phyloP scores from a whole-genome alignment of 331 rosid species.

The Acacia concinna region DNA sequence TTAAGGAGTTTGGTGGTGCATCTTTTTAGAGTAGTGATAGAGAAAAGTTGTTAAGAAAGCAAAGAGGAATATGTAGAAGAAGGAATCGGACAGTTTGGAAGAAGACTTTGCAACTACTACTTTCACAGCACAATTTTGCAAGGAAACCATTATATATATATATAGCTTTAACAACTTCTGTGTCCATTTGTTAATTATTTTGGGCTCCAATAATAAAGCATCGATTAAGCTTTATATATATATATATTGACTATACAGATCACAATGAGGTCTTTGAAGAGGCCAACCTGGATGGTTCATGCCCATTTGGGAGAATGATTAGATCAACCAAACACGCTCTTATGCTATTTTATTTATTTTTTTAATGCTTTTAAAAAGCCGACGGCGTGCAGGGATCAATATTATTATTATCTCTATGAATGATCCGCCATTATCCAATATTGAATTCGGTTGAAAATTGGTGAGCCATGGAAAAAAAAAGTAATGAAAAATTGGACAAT shows the following conservation, averaged over 20 bases:
- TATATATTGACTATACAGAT: neutral
- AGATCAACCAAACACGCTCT: conserved; percentile 25
- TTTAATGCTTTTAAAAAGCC: neutral
- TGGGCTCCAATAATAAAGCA: conserved; percentile 17
- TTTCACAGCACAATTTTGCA: conserved; percentile 54
- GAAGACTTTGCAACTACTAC: conserved; percentile 91
- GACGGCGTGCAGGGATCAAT: neutral
- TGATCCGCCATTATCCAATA: neutral
- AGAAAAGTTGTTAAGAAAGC: conserved; percentile 35
- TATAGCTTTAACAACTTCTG: conserved; percentile 31
- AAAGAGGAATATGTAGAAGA: conserved; percentile 28
- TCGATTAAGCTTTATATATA: conserved; percentile 4
- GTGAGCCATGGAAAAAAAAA: neutral
- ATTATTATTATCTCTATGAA: neutral
- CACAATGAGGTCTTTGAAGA: neutral
- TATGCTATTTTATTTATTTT: neutral
- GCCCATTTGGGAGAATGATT: conserved; percentile 32
- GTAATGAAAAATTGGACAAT: neutral
- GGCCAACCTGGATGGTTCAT: conserved; percentile 36
- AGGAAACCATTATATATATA: conserved; percentile 39
- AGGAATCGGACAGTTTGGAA: conserved; percentile 55
- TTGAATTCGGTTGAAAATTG: neutral
- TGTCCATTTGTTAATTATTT: neutral
- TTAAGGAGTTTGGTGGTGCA: conserved; percentile 38
- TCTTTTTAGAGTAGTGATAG: conserved; percentile 44